phyloP scores from a whole-genome alignment of 2,329 filamentous ascomycete species.

The Alternaria incomplexa region DNA sequence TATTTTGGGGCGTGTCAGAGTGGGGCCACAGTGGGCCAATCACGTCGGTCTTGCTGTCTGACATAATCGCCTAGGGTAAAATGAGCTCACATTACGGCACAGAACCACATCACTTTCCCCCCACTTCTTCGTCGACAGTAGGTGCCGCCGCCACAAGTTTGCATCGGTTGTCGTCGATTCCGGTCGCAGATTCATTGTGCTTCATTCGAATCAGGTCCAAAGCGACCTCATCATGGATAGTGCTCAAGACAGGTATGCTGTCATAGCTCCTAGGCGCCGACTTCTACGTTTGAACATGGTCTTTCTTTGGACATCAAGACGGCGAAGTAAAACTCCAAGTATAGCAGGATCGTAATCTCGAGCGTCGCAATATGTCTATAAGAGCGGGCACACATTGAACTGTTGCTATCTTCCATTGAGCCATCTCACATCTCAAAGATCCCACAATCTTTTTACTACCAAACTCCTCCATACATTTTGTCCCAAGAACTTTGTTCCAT shows the following conservation, averaged over 20 bases:
- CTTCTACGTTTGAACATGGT: not conserved
- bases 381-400: not conserved
- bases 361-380: not conserved
- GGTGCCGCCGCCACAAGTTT: not conserved
- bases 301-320: not conserved
- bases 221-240: not conserved
- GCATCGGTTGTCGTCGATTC: not conserved
- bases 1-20: not conserved
- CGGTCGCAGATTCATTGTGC: not conserved
- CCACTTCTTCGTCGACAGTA: not conserved
- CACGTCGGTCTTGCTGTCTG: not conserved
- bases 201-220: not conserved
- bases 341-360: not conserved
- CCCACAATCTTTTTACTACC: not conserved
- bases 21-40: not conserved
- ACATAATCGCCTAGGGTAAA: not conserved
- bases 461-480: not conserved
- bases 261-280: not conserved
- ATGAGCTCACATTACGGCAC: not conserved
- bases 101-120: not conserved
- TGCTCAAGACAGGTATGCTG: not conserved
- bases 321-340: not conserved
- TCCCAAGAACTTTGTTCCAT: not conserved
- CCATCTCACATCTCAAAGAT: not conserved
- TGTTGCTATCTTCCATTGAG: not conserved